phyloP scores from a whole-genome alignment of 2,329 filamentous ascomycete genomes.

The Laburnicola sp. region DNA sequence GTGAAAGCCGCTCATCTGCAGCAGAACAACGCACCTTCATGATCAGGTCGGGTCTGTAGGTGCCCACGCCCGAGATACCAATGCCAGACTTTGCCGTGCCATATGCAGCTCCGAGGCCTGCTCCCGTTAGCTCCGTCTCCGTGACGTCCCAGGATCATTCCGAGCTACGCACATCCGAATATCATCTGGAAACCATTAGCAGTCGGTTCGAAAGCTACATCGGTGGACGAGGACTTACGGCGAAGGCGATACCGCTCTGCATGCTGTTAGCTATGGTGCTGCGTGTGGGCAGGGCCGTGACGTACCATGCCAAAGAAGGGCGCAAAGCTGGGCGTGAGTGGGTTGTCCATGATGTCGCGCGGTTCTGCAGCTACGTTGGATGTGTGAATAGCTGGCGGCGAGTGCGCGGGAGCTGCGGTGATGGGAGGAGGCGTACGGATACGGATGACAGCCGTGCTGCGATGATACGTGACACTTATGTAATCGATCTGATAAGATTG shows the following conservation, averaged over 20 bases:
- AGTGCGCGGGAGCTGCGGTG: slow-evolving; percentile 4
- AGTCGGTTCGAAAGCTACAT: slow-evolving; percentile 21
- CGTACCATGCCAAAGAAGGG: slow-evolving; percentile 87
- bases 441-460: background rate
- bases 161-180: slow-evolving; percentile 69
- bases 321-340: slow-evolving; percentile 76
- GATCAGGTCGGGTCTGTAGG: slow-evolving; percentile 82
- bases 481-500: no score
- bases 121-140: slow-evolving; percentile 22
- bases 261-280: slow-evolving; percentile 37
- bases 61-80: slow-evolving; percentile 82
- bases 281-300: slow-evolving; percentile 17
- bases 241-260: slow-evolving; percentile 75
- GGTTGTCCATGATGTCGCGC: slow-evolving; percentile 44
- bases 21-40: slow-evolving; percentile 69
- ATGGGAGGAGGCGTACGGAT: slow-evolving; percentile 2
- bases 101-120: slow-evolving; percentile 76
- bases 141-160: background rate
- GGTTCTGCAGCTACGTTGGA: background rate
- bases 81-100: slow-evolving; percentile 88
- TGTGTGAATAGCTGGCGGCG: background rate
- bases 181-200: slow-evolving; percentile 61
- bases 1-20: slow-evolving; percentile 7
- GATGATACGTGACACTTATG: no score
- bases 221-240: slow-evolving; percentile 48